Conservation (phyloP, 1,284 basidiomycete species). For the Athelia sp. region DNA sequence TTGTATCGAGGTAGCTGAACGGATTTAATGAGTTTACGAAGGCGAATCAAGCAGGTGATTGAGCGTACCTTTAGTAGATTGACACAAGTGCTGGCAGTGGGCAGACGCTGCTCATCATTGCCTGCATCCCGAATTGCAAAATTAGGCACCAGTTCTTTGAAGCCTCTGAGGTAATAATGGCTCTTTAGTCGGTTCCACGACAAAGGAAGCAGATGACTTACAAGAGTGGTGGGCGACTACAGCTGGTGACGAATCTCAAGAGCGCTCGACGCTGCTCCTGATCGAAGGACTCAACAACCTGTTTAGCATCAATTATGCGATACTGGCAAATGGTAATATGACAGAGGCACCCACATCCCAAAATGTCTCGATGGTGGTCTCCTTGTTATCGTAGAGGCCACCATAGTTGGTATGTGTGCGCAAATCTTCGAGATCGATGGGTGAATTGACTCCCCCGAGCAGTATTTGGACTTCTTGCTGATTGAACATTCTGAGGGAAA, state of each 20-base stretch:
- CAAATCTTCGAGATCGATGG: constrained; percentile 81
- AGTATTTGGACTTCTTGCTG: constrained; percentile 87
- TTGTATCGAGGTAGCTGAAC: constrained; percentile 68
- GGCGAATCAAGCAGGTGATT: too few species aligned
- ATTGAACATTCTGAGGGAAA: constrained; percentile 76
- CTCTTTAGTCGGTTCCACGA: constrained; percentile 2
- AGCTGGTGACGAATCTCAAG: constrained; percentile 87
- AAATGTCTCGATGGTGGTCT: constrained; percentile 69
- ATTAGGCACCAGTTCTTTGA: constrained; percentile 81
- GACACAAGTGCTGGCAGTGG: constrained; percentile 81
- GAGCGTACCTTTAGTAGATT: constrained; percentile 78
- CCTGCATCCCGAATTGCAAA: constrained; percentile 84
- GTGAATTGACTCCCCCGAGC: constrained; percentile 78
- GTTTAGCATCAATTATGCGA: background rate
- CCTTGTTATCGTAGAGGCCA: constrained; percentile 66
- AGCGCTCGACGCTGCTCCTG: constrained; percentile 70
- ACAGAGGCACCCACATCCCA: constrained; percentile 53
- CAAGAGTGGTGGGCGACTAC: constrained; percentile 83
- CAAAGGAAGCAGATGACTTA: constrained; percentile 30
- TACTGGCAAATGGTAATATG: background rate
- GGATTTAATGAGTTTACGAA: too few species aligned
- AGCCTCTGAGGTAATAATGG: constrained; percentile 50
- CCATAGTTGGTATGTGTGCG: constrained; percentile 73
- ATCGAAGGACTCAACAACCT: constrained; percentile 72
- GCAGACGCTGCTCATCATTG: constrained; percentile 68